Evolutionary conservation across 805 yeast species (phyloP), one percentile per base, ranked within the genome.

Genomic region (Wickerhamomyces pijperi): DNA sequence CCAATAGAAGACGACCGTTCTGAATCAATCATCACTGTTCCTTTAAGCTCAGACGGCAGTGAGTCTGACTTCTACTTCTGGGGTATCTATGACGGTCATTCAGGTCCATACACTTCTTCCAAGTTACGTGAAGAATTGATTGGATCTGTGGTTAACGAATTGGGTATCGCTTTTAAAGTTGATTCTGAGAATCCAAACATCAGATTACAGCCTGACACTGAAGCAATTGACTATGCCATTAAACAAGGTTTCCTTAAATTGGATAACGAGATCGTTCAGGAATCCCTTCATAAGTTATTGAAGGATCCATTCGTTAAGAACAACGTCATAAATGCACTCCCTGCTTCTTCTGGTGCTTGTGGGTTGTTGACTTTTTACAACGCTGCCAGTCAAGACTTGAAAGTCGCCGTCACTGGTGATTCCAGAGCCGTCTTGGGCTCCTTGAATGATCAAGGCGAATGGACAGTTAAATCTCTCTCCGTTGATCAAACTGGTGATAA

Each of bases 51-150:
- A 46, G 29, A 40, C 16, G 67, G 70, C 58, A 50, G 63, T 50
- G 47, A 51, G 18, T 59, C 64, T n/a, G 96, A 90, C 58, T 81
- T 96, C 82, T 82, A 83, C 72, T 86, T 92, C 55, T 92, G 94
- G 74, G 95, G 97, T 5, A 76, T 92, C 0, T 90, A 81, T 56
- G 98, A 92, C 59, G 98, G 98, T 12, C 98, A 92, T 60, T 87
- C 95, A 3, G 98, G 98, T 18, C 87, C 94, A 78, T 83, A 84
- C 46, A 92, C 98, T 2, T 77, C 90, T 41, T 73, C 83, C n/a
- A 84, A 79, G 56, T 69, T 92, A 44, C 70, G 94, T 44, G 92
- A 86, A 46, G 77, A 77, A 46, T 66, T 92, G 46, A 76, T 92
- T 21, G 75, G 76, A 40, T 74, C 71, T 48, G 92, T 92, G n/a